Base-by-base conservation (phyloP, 108 stramenopile species). In the Skeletonema potamos region DNA sequence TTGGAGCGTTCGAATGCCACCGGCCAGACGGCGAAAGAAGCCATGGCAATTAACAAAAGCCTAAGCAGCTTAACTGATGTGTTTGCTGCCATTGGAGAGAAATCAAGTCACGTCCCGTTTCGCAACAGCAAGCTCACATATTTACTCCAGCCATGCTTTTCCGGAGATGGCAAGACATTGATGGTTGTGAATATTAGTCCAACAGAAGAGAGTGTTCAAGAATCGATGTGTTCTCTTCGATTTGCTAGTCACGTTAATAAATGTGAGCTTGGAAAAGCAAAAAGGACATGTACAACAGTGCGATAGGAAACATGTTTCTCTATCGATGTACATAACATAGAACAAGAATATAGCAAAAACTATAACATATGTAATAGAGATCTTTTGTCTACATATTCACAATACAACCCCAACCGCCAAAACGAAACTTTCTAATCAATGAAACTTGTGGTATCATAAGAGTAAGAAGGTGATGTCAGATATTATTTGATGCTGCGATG, bases 211-310 rank as follows among this genome's bases (percentile, higher is more conserved):
- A 95, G 92, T 83, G 88, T 85, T 2, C 88, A 87, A 56, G 99
- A 99, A 65, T 94, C 90, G n/a, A 72, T 97, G 15, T 89, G 88
- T n/a, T 98, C 98, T n/a, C 72, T 99, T 36, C 88, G 88, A 24
- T 99, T 97, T 69, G 98, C 98, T 11, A 39, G 59, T 48, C 43
- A 70, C 6, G 82, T 83, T 4, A 74, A 68, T 18, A 68, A 62
- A 32, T 69, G 74, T 41, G 82, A 83, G 58, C 82, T 83, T 44
- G 82, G 82, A 0, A 75, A 72, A 37, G 55, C 69, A 29, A 70
- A 70, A 24, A 58, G 69, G 26, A 32, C 39, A 51, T 51, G 18
- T 7, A 51, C 48, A 7, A 51, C 5, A 51, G 48, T 51, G 18
- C 48, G 48, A 24, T 51, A 51, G 22, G 6, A 20, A 8, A 51